Evolutionary conservation across 140 eudicot genomes (phyloP).

Genomic region (Flaveria floridana): DNA sequence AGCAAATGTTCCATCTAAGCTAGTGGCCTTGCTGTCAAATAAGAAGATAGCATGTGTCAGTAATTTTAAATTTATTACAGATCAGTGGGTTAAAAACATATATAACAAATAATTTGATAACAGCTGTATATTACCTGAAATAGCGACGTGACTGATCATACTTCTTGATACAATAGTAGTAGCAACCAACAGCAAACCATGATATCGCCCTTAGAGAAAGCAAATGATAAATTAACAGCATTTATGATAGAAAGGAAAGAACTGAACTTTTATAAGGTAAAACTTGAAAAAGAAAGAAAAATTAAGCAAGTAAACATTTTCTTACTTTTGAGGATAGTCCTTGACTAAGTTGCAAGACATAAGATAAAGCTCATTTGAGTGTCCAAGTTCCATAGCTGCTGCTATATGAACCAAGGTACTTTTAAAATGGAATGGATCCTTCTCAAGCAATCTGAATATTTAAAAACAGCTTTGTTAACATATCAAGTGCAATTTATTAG

Average conservation of each 20-base stretch:
- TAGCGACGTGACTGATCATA: constrained; percentile 94
- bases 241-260: background rate
- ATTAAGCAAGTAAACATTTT: background rate
- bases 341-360: constrained; percentile 95
- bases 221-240: background rate
- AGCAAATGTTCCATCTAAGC: constrained; percentile 84
- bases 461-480: background rate
- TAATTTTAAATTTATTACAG: background rate
- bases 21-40: constrained; percentile 80
- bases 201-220: constrained; percentile 68
- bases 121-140: constrained; percentile 58
- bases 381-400: constrained; percentile 99
- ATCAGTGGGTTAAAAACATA: background rate
- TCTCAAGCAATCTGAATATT: constrained; percentile 79
- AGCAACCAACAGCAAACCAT: constrained; percentile 99
- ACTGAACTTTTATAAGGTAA: background rate
- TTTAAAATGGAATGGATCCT: constrained; percentile 93
- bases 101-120: constrained; percentile 11
- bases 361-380: constrained; percentile 93
- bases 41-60: constrained; percentile 11
- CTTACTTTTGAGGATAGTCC: constrained; percentile 97
- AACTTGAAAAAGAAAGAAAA: background rate
- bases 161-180: constrained; percentile 89
- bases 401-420: constrained; percentile 91
- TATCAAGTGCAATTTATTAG: background rate